Percentiles rank a stretch among this genome's conserved stretches.
phyloP scores from a whole-genome alignment of 139 green algal genomes.

The Mesotaenium endlicherianum region DNA sequence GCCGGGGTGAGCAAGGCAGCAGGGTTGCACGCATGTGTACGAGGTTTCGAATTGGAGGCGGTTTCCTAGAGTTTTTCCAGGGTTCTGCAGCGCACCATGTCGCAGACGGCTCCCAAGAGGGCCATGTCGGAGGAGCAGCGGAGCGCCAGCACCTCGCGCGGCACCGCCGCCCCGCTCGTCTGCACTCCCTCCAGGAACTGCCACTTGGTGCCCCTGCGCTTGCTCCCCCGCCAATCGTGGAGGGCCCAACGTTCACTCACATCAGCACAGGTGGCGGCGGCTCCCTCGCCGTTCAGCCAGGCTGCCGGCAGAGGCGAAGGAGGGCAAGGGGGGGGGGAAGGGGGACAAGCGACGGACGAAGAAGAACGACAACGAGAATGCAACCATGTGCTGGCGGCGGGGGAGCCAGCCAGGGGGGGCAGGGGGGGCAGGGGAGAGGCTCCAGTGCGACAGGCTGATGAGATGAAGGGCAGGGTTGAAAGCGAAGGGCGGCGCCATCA shows the following conservation, averaged over 20 bases:
- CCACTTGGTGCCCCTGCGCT: conserved; percentile 35
- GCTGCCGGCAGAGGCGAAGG: not conserved
- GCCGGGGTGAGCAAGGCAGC: not conserved
- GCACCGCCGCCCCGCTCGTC: conserved; percentile 25
- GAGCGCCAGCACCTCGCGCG: conserved; percentile 23
- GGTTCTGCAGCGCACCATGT: conserved; percentile 35
- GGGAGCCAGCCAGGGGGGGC: too few species aligned
- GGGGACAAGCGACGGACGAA: too few species aligned
- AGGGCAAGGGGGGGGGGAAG: not conserved
- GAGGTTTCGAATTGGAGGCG: too few species aligned
- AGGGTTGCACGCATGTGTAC: too few species aligned
- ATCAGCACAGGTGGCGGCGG: not conserved
- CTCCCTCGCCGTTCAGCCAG: not conserved
- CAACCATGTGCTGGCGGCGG: too few species aligned
- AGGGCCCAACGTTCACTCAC: not conserved
- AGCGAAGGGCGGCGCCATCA: too few species aligned
- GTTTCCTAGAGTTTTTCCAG: not conserved
- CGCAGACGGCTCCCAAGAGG: conserved; percentile 40
- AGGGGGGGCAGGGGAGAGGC: too few species aligned
- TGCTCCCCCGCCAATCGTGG: not conserved
- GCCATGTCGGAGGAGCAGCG: conserved; percentile 30
- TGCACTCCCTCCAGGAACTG: conserved; percentile 34
- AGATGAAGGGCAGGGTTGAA: too few species aligned
- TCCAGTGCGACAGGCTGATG: too few species aligned
- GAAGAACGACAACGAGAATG: too few species aligned